phyloP scores from a whole-genome alignment of 768 basidiomycete species.

The Neoboletus magnificus region DNA sequence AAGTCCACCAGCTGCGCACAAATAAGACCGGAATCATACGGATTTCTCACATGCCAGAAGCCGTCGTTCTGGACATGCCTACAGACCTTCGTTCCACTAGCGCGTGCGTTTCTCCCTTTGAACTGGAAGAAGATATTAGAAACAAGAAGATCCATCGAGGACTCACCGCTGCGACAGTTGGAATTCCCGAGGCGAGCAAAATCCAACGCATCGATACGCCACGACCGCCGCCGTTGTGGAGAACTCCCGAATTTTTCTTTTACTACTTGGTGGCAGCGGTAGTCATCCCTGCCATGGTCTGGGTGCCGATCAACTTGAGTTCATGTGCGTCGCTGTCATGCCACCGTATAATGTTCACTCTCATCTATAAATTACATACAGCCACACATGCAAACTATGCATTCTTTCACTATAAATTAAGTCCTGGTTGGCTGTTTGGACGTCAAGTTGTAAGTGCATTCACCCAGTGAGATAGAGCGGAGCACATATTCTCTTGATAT shows the following conservation, averaged over 20 bases:
- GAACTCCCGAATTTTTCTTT: constrained; percentile 71
- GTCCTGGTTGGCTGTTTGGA: constrained; percentile 78
- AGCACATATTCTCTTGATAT: not conserved
- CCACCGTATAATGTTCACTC: not conserved
- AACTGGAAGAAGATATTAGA: constrained; percentile 11
- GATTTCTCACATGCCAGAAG: constrained; percentile 24
- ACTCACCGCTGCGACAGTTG: constrained; percentile 51
- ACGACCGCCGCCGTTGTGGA: constrained; percentile 61
- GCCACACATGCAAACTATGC: constrained; percentile 74
- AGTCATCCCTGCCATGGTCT: constrained; percentile 71
- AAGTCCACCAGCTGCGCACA: not conserved
- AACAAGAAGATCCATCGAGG: constrained; percentile 21
- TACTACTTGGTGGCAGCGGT: constrained; percentile 63
- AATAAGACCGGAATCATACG: not conserved
- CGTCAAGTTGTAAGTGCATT: constrained; percentile 63
- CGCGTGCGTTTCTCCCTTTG: constrained; percentile 9
- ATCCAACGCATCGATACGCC: constrained; percentile 22
- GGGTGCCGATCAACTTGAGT: constrained; percentile 72
- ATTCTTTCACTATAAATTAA: constrained; percentile 55
- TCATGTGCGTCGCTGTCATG: constrained; percentile 51
- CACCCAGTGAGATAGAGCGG: not conserved
- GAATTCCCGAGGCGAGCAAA: constrained; percentile 45
- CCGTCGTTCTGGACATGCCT: constrained; percentile 33
- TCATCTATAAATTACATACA: constrained; percentile 28
- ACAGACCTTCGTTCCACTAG: constrained; percentile 29